phyloP scores from a whole-genome alignment of 2,329 filamentous ascomycete genomes.

The Xylaria multiplex region DNA sequence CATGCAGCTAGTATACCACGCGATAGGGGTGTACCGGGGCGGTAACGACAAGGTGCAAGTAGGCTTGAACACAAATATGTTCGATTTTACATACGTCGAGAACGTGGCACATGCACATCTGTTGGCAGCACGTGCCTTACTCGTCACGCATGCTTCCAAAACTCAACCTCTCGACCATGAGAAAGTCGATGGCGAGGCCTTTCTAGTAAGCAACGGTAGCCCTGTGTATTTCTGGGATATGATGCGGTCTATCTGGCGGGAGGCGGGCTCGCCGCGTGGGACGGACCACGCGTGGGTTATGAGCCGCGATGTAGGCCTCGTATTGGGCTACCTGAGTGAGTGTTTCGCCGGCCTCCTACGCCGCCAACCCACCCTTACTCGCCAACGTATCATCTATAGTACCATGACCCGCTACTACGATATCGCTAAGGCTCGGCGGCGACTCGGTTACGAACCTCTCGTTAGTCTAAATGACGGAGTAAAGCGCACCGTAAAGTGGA shows the following conservation, averaged over 20 bases:
- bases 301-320: constrained; percentile 60
- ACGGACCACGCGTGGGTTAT: constrained; percentile 66
- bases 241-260: constrained; percentile 78
- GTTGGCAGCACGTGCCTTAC: constrained; percentile 78
- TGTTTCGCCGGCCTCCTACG: constrained; percentile 59
- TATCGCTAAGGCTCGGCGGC: constrained; percentile 77
- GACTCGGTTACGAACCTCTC: constrained; percentile 75
- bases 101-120: constrained; percentile 81
- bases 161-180: constrained; percentile 73
- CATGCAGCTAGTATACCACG: constrained; percentile 75
- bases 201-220: constrained; percentile 89
- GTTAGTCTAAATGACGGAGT: constrained; percentile 74
- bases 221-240: constrained; percentile 95
- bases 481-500: constrained; percentile 63
- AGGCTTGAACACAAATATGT: constrained; percentile 72
- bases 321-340: constrained; percentile 65
- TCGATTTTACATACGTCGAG: constrained; percentile 72
- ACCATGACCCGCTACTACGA: constrained; percentile 82
- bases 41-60: constrained; percentile 81
- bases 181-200: constrained; percentile 83
- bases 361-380: constrained; percentile 66
- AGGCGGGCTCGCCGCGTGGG: constrained; percentile 63
- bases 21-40: constrained; percentile 76
- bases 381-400: constrained; percentile 71
- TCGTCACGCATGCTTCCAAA: constrained; percentile 68